Evolutionary conservation across 441 rosid genomes (phyloP).

Genomic region (Croton laevigatus): DNA sequence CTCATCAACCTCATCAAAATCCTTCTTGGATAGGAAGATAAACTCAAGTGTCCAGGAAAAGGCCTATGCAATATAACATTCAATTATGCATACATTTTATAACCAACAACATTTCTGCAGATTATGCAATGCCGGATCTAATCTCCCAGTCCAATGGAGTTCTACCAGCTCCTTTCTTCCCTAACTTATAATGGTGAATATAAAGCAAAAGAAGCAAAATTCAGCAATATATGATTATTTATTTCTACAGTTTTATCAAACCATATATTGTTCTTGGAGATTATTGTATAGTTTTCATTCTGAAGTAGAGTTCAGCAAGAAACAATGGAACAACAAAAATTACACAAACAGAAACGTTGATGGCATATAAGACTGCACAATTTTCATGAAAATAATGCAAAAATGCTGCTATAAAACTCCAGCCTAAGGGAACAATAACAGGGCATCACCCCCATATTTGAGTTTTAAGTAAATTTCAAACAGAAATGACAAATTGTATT

Average conservation of each 20-base stretch:
- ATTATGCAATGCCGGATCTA: conserved; percentile 68
- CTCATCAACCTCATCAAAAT: too few species aligned
- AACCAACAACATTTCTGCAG: too few species aligned
- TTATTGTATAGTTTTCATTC: background rate
- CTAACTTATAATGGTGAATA: conserved; percentile 30
- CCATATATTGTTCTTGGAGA: background rate
- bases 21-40: too few species aligned
- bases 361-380: background rate
- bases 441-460: background rate
- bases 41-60: too few species aligned
- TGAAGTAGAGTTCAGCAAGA: background rate
- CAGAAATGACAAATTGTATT: conserved; percentile 22
- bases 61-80: too few species aligned
- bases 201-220: conserved; percentile 1
- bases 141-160: conserved; percentile 82
- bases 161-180: conserved; percentile 89
- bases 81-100: too few species aligned
- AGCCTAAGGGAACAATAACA: background rate
- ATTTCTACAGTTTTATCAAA: background rate
- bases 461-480: conserved; percentile 14
- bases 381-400: conserved; percentile 11
- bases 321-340: background rate
- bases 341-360: background rate
- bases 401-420: conserved; percentile 2
- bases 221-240: background rate